A percentile compares a stretch with the other conserved stretches of the same genome.
These are phyloP conservation scores for Daedaleopsis sinensis DNA, from an alignment of 768 basidiomycete genomes.

Conservation along the genomic window DNA sequence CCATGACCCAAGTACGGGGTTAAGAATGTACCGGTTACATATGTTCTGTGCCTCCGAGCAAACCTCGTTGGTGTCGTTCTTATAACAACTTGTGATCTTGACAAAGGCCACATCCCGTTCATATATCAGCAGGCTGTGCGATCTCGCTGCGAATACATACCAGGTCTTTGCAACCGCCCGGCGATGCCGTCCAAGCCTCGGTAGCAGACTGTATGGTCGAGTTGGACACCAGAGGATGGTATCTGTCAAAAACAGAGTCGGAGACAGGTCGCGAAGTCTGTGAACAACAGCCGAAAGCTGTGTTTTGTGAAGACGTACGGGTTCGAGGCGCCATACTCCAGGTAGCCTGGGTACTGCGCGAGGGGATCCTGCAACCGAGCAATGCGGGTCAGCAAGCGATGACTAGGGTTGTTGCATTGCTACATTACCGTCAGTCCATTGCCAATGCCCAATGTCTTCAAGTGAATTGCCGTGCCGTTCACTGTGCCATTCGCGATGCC, in stretches of 20 bases:
- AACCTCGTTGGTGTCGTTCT: slow-evolving; percentile 45
- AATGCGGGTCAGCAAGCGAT: too few relatives aligned
- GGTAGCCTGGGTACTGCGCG: slow-evolving; percentile 59
- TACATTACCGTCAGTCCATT: slow-evolving; percentile 58
- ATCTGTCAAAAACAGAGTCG: slow-evolving; percentile 26
- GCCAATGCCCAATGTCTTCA: slow-evolving; percentile 62
- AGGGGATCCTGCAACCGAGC: slow-evolving; percentile 36
- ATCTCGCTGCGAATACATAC: slow-evolving; percentile 27
- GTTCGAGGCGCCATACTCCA: slow-evolving; percentile 56
- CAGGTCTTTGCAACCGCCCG: slow-evolving; percentile 53
- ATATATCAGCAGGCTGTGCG: too few relatives aligned
- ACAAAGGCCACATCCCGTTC: too few relatives aligned
- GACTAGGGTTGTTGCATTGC: background rate
- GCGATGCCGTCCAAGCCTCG: slow-evolving; percentile 43
- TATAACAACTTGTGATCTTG: slow-evolving; percentile 57
- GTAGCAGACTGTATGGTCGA: slow-evolving; percentile 45
- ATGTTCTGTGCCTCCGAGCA: slow-evolving; percentile 59
- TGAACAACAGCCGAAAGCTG: background rate
- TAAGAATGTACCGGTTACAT: slow-evolving; percentile 60
- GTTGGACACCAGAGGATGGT: slow-evolving; percentile 53
- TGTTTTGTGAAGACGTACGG: slow-evolving; percentile 30
- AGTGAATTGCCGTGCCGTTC: slow-evolving; percentile 52
- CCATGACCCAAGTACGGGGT: slow-evolving; percentile 54
- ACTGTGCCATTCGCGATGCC: slow-evolving; percentile 51
- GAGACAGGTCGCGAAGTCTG: background rate